Percentiles rank a stretch among this genome's conserved stretches.
phyloP scores from a whole-genome alignment of 345 rosid genomes.

The Aegle marmelos region DNA sequence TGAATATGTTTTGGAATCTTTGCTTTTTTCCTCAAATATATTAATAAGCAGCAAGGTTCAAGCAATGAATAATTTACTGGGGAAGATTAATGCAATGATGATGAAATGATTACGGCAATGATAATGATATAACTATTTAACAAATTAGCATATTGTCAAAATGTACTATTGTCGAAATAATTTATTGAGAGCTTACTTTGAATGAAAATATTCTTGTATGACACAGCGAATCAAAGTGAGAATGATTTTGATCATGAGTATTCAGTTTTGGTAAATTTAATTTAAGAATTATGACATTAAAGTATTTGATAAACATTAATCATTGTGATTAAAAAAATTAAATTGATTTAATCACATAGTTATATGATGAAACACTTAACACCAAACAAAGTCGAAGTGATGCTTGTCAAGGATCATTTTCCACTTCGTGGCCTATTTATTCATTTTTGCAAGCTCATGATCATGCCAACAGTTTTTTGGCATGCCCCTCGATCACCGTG shows the following conservation, averaged over 20 bases:
- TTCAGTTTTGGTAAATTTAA: too few relatives aligned
- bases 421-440: too few relatives aligned
- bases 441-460: too few relatives aligned
- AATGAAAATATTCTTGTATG: neutral
- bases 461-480: too few relatives aligned
- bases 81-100: slow-evolving; percentile 1
- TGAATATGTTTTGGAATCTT: slow-evolving; percentile 13
- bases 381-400: too few relatives aligned
- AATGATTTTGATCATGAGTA: too few relatives aligned
- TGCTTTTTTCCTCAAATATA: slow-evolving; percentile 10
- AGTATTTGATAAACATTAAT: too few relatives aligned
- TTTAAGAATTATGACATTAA: accelerated
- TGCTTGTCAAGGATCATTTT: too few relatives aligned
- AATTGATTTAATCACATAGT: too few relatives aligned
- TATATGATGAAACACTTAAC: too few relatives aligned
- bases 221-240: neutral
- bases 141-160: neutral
- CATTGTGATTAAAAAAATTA: too few relatives aligned
- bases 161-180: neutral
- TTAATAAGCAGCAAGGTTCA: neutral
- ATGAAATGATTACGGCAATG: slow-evolving; percentile 1
- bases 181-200: neutral
- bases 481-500: too few relatives aligned
- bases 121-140: neutral
- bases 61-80: neutral